A percentile compares a stretch with the other conserved stretches of the same genome.
These are phyloP conservation scores for Cryptococcus wingfieldii DNA, from an alignment of 1,284 basidiomycete genomes.

Conservation along the genomic window DNA sequence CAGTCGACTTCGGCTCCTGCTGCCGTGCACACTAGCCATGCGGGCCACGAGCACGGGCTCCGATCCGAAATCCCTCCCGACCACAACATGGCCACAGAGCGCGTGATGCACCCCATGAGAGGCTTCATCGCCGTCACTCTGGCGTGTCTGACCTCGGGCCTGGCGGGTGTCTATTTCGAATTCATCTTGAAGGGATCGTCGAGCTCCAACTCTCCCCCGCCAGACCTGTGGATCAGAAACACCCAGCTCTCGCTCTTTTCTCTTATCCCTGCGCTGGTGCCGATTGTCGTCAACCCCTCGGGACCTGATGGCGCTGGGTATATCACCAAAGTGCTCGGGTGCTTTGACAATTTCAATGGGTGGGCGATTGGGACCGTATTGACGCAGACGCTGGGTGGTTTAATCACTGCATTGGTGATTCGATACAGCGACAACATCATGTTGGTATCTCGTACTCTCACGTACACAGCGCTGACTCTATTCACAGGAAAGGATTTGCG, in stretches of 20 bases:
- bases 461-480: slow-evolving; percentile 1
- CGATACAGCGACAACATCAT: slow-evolving; percentile 53
- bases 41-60: slow-evolving; percentile 14
- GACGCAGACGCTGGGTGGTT: slow-evolving; percentile 83
- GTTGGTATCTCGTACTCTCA: slow-evolving; percentile 21
- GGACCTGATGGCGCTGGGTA: slow-evolving; percentile 33
- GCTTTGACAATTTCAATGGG: slow-evolving; percentile 60
- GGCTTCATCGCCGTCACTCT: slow-evolving; percentile 80
- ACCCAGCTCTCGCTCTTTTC: slow-evolving; percentile 94
- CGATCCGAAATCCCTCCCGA: slow-evolving; percentile 14
- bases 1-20: slow-evolving; percentile 51
- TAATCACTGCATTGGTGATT: slow-evolving; percentile 72
- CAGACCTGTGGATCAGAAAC: slow-evolving; percentile 92
- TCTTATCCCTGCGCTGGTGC: slow-evolving; percentile 79
- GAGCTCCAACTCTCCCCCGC: slow-evolving; percentile 18
- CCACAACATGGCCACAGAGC: slow-evolving; percentile 3
- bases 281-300: slow-evolving; percentile 62
- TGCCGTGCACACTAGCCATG: slow-evolving; percentile 1
- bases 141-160: slow-evolving; percentile 91
- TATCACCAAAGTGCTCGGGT: slow-evolving; percentile 27
- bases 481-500: slow-evolving; percentile 73
- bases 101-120: slow-evolving; percentile 66
- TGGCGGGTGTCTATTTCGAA: slow-evolving; percentile 98
- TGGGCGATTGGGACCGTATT: slow-evolving; percentile 89
- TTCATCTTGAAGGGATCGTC: slow-evolving; percentile 84